phyloP scores from a whole-genome alignment of 2,329 filamentous ascomycete species.

The Teratosphaeria nubilosa region DNA sequence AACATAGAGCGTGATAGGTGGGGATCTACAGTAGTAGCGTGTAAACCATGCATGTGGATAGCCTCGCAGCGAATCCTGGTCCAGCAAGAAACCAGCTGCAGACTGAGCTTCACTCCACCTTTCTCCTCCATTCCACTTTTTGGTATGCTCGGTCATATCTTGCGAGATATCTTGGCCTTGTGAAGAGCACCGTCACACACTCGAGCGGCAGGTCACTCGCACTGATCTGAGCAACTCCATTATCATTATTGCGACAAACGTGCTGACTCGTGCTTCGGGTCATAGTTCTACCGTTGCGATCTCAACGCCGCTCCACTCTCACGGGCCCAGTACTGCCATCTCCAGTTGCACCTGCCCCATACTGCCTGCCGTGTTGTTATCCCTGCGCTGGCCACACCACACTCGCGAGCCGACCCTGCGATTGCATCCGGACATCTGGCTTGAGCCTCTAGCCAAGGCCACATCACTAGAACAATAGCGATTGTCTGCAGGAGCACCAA shows the following conservation, averaged over 20 bases:
- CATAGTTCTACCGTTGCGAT: background rate
- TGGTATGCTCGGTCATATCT: background rate
- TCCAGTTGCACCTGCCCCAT: background rate
- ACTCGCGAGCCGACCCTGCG: background rate
- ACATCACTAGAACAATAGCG: background rate
- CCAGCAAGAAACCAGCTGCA: background rate
- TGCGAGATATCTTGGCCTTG: background rate
- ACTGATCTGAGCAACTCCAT: background rate
- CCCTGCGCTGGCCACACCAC: background rate
- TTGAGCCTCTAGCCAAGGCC: background rate
- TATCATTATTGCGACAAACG: background rate
- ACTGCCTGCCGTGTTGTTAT: background rate
- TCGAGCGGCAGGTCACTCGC: background rate
- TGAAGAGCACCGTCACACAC: background rate
- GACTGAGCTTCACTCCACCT: background rate
- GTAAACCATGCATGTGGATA: background rate
- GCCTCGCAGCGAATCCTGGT: background rate
- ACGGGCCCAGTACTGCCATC: background rate
- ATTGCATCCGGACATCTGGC: background rate
- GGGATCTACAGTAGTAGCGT: background rate
- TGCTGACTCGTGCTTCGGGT: background rate
- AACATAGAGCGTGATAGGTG: background rate
- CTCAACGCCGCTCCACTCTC: background rate
- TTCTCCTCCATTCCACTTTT: background rate
- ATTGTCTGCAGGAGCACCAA: background rate